These are phyloP conservation scores for Xylaria acuta DNA, from an alignment of 495 filamentous ascomycete species.

Conservation along the genomic window DNA sequence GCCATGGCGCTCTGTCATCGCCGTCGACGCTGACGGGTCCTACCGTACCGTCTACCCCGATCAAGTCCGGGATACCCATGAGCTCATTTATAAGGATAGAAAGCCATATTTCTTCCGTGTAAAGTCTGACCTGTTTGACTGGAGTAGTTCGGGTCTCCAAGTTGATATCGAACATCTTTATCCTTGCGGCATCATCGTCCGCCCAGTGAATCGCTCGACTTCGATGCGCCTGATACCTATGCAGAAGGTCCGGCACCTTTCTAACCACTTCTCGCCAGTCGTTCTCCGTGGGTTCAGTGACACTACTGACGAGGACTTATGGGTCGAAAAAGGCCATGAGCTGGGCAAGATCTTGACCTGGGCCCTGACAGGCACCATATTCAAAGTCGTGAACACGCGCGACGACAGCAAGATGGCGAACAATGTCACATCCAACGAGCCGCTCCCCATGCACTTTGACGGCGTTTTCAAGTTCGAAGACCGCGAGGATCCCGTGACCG, in stretches of 20 bases:
- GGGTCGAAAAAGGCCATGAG: slow-evolving; percentile 3
- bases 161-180: slow-evolving; percentile 13
- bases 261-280: slow-evolving; percentile 15
- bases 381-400: background rate
- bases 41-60: slow-evolving; percentile 15
- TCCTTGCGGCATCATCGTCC: slow-evolving; percentile 13
- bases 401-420: slow-evolving; percentile 6
- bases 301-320: slow-evolving; percentile 3
- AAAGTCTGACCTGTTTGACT: slow-evolving; percentile 12
- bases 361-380: background rate
- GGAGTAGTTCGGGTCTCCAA: slow-evolving; percentile 4
- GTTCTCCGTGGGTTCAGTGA: slow-evolving; percentile 6
- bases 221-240: slow-evolving; percentile 16
- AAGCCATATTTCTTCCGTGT: slow-evolving; percentile 10
- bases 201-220: slow-evolving; percentile 4
- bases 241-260: slow-evolving; percentile 4
- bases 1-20: slow-evolving; percentile 13
- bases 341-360: background rate
- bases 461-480: background rate
- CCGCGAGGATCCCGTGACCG: background rate
- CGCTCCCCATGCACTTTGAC: background rate
- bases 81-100: slow-evolving; percentile 8
- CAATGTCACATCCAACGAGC: background rate
- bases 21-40: slow-evolving; percentile 10
- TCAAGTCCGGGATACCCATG: slow-evolving; percentile 9